Evolutionary conservation across 352 stramenopile genomes (phyloP), one percentile per base, ranked within the genome.

Genomic region (Thalassiosira mediterranea): DNA sequence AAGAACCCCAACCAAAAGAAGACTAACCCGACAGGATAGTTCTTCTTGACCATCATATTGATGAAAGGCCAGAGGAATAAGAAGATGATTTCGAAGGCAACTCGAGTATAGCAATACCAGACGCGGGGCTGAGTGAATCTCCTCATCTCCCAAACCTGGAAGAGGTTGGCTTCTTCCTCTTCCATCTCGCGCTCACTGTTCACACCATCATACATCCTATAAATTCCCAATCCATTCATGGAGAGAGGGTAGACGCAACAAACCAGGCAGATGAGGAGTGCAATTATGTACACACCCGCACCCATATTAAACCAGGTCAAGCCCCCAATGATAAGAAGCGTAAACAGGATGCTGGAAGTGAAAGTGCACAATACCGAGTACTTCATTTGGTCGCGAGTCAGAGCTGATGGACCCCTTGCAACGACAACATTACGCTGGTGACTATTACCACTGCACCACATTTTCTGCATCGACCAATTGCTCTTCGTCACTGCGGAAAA

Each of bases 21-120:
- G 2, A 81, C 19, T 1, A 57, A n/a, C 21, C 42, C 76, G 3
- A 81, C 54, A 1, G 58, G 56, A 32, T 48, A 54, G 28, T 84
- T 77, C 2, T 49, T 25, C n/a, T 29, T 28, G 0, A 38, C 13
- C 13, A 71, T 29, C 56, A 84, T 63, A 25, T 21, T 38, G 11
- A 74, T 54, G 3, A 81, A 67, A 34, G 76, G 76, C 70, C 63
- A 84, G 3, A 84, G 5, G 44, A 84, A 82, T 1, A 85, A 64
- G 38, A 85, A 67, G 3, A 64, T 0, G 34, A 89, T 23, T 76
- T 90, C 83, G 19, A 88, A n/a, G 1, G 56, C 15, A 42, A 88
- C 72, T 25, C 75, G 57, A 13, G 65, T 31, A 46, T 79, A 88
- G 53, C 79, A 88, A 25, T 83, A 79, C 19, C 34, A 69, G 31